Evolutionary conservation across 805 yeast genomes (phyloP).

Genomic region (Candida arabinofermentans): DNA sequence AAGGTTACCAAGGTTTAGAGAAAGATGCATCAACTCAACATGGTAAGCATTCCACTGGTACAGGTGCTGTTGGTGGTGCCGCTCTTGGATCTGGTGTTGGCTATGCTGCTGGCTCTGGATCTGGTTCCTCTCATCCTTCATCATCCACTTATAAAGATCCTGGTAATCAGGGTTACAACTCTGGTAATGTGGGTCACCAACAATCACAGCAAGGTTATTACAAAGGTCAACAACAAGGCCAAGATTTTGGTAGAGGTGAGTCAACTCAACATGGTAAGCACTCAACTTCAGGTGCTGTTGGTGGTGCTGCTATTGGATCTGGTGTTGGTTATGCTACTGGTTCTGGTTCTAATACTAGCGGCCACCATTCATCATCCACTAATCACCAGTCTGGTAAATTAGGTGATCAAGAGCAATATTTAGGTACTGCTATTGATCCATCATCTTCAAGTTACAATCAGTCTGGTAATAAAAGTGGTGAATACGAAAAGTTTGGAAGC

Average conservation of each 20-base stretch:
- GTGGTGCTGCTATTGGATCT: constrained; percentile 7
- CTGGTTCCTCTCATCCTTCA: too few species aligned
- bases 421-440: too few species aligned
- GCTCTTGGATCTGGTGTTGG: constrained; percentile 3
- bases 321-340: constrained; percentile 11
- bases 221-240: too few species aligned
- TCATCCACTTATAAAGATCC: constrained; percentile 7
- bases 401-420: too few species aligned
- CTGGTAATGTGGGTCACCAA: too few species aligned
- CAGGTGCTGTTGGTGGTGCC: constrained; percentile 7
- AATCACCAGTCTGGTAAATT: not conserved
- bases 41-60: constrained; percentile 2
- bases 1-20: constrained; percentile 1
- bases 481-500: too few species aligned
- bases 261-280: not conserved
- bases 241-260: not conserved
- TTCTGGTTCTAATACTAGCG: constrained; percentile 6
- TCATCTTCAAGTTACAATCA: too few species aligned
- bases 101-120: too few species aligned
- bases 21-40: not conserved
- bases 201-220: not conserved
- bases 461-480: too few species aligned
- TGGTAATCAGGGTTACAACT: too few species aligned
- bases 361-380: not conserved
- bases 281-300: not conserved